Conservation (phyloP, 805 yeast species). For the Candida pini region DNA sequence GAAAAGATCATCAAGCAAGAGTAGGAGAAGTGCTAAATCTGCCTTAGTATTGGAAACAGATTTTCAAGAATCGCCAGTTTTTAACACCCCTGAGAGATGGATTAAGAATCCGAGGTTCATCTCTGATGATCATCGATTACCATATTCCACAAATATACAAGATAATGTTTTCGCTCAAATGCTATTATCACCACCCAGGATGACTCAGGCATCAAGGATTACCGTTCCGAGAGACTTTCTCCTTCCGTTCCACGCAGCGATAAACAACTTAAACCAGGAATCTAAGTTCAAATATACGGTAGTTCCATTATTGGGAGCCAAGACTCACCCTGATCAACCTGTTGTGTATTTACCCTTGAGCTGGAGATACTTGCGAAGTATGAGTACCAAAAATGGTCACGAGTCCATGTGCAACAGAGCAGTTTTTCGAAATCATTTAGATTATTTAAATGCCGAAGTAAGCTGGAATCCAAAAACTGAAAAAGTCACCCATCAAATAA, state of each 20-base stretch:
- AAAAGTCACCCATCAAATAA: too few species aligned
- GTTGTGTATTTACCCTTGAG: conserved; percentile 7
- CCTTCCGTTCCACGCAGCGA: conserved; percentile 26
- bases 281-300: conserved; percentile 6
- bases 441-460: too few species aligned
- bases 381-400: too few species aligned
- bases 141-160: conserved; percentile 19
- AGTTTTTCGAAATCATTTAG: too few species aligned
- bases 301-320: conserved; percentile 9
- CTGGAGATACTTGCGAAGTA: too few species aligned
- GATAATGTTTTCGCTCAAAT: conserved; percentile 34
- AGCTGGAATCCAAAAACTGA: too few species aligned
- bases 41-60: too few species aligned
- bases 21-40: too few species aligned
- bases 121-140: conserved; percentile 10
- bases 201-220: conserved; percentile 31
- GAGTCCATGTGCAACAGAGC: too few species aligned
- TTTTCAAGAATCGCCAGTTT: conserved; percentile 14
- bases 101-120: conserved; percentile 8
- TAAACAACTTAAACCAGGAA: conserved; percentile 5
- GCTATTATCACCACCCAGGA: conserved; percentile 39
- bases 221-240: conserved; percentile 36
- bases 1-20: conserved; percentile 1
- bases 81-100: conserved; percentile 23
- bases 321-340: not conserved